These are phyloP conservation scores for Excoecaria agallocha DNA, from an alignment of 345 rosid genomes.

Conservation along the genomic window DNA sequence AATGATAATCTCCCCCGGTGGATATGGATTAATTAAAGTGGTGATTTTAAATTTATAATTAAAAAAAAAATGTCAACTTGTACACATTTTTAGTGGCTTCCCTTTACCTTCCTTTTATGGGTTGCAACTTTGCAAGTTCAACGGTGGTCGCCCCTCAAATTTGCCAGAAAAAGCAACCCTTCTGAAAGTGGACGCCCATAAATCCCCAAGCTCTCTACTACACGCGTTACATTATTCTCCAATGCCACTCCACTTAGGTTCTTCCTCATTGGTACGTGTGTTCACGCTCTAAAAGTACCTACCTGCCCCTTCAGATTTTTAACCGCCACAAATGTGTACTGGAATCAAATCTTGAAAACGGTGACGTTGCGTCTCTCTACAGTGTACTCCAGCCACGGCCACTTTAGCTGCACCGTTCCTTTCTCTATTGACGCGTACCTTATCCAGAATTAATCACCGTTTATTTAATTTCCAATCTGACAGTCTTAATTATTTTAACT, in stretches of 20 bases:
- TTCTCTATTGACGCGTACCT: background rate
- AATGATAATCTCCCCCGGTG: too few relatives aligned
- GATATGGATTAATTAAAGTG: too few relatives aligned
- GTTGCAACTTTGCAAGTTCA: background rate
- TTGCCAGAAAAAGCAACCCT: constrained; percentile 21
- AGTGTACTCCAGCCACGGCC: background rate
- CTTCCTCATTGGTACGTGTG: background rate
- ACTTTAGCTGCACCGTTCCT: background rate
- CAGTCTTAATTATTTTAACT: background rate
- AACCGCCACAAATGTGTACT: too few relatives aligned
- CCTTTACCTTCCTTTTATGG: background rate
- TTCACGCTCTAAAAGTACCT: background rate
- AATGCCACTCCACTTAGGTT: background rate
- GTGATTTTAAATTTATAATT: too few relatives aligned
- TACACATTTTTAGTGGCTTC: too few relatives aligned
- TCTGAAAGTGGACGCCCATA: background rate
- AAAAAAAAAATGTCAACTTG: too few relatives aligned
- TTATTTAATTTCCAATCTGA: background rate
- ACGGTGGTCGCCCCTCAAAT: constrained; percentile 4
- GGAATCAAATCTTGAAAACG: constrained; percentile 20
- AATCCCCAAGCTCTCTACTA: background rate
- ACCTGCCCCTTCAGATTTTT: background rate
- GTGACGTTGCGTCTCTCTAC: constrained; percentile 17
- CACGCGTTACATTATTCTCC: background rate
- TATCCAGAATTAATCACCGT: background rate